Percentiles rank a stretch among this genome's conserved stretches.
Conservation (phyloP, 1,284 basidiomycete genomes). For the Irpex sp. region DNA sequence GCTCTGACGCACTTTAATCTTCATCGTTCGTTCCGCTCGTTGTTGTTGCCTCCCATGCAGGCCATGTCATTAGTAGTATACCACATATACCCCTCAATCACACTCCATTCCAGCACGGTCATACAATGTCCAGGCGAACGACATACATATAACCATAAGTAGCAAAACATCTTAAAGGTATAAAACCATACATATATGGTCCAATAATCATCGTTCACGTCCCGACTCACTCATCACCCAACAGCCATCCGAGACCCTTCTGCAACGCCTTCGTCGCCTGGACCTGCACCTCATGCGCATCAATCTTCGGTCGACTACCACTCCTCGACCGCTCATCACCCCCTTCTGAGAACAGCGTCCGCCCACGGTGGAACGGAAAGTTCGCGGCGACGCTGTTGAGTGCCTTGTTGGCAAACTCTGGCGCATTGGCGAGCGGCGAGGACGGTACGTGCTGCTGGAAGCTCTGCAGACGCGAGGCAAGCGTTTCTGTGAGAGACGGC, state of each 20-base stretch:
- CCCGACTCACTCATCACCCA: constrained; percentile 66
- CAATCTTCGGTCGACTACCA: constrained; percentile 33
- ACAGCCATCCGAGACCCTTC: constrained; percentile 84
- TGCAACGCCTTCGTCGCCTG: constrained; percentile 74
- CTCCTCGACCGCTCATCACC: constrained; percentile 36
- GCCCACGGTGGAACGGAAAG: constrained; percentile 61
- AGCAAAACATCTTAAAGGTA: neutral
- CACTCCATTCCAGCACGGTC: neutral
- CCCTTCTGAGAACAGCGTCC: constrained; percentile 41
- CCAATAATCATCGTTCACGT: neutral
- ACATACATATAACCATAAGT: neutral
- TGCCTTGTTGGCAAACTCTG: constrained; percentile 70
- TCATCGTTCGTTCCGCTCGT: neutral
- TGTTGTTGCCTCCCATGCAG: neutral
- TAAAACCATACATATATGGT: neutral
- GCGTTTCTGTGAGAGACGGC: constrained; percentile 39
- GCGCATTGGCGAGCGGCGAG: constrained; percentile 59
- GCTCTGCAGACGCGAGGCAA: constrained; percentile 53
- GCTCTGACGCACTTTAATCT: neutral
- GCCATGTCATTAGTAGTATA: neutral
- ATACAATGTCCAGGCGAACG: neutral
- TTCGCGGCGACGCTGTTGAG: constrained; percentile 76
- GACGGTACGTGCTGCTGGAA: constrained; percentile 55
- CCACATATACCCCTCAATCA: neutral
- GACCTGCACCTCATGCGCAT: constrained; percentile 59